Base-by-base conservation (phyloP, 257 asterid genomes). In the Perilla frutescens region DNA sequence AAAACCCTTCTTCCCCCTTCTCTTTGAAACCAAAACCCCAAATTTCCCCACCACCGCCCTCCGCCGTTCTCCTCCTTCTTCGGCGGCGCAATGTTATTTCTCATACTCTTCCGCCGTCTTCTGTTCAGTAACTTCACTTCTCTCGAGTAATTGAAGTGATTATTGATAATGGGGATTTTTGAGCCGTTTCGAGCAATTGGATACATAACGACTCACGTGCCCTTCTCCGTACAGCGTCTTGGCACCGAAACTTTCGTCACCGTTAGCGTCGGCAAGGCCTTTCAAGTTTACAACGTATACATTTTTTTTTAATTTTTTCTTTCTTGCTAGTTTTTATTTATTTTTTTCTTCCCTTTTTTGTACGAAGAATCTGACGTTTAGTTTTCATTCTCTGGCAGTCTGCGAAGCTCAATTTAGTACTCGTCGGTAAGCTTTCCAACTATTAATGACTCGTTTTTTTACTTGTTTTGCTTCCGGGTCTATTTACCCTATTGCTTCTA, bases 201-300 rank as follows among this genome's bases (percentile, higher is more conserved):
- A 51, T 91, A 88, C 81, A 90, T 91, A 61, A 86, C 98, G 5
- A 83, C 79, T 63, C 80, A 79, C 50, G 96, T 91, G 1, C 97
- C 97, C 5, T 88, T 91, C 87, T 88, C 96, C 31, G 85, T 94
- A 1, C 97, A 87, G 81, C 92, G 97, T 31, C 92, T 87, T 11
- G 96, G 96, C 45, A 88, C 97, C 4, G 98, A 93, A 76, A 89
- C 98, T 7, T 91, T 93, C 77, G 96, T 91, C 79, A 89, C 98
- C 71, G 95, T 89, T 76, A 88, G 96, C 80, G 88, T 89, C 62
- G 98, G 98, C 61, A 91, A 89, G 77, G 88, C 97, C 34, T 93
- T 90, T 80, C 97, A 93, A 83, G 55, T 94, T 63, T 91, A 88
- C 87, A 91, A 94, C 50, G 97, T 93, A 88, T 61, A 31, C 29